Percentiles rank a stretch among this genome's conserved stretches.
Conservation (phyloP, 768 basidiomycete genomes). For the Suillus spraguei region DNA sequence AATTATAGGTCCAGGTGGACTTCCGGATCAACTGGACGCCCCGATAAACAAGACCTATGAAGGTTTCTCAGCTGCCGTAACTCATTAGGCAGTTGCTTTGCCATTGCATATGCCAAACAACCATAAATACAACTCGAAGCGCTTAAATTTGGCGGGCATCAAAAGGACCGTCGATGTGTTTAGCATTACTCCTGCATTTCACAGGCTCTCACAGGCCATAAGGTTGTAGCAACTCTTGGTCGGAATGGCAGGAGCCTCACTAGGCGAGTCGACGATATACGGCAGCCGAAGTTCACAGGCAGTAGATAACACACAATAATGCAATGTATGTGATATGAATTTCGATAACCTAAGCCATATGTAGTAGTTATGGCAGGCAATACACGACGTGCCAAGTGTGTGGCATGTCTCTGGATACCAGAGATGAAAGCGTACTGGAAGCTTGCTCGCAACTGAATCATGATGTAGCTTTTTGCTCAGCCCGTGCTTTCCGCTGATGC, state of each 20-base stretch:
- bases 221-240: slow-evolving; percentile 67
- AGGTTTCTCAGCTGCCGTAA: neutral
- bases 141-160: too few relatives aligned
- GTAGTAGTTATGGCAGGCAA: slow-evolving; percentile 19
- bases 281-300: slow-evolving; percentile 20
- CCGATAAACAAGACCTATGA: neutral
- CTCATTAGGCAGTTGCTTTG: neutral
- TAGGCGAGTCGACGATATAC: slow-evolving; percentile 29
- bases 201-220: slow-evolving; percentile 67
- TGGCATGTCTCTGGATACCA: slow-evolving; percentile 1
- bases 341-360: slow-evolving; percentile 22
- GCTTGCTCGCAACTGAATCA: slow-evolving; percentile 10
- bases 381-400: neutral
- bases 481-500: slow-evolving; percentile 64
- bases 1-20: neutral
- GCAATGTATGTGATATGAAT: slow-evolving; percentile 14
- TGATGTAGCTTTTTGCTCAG: slow-evolving; percentile 55
- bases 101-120: neutral
- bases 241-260: slow-evolving; percentile 34
- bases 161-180: slow-evolving; percentile 51
- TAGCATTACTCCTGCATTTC: neutral
- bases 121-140: slow-evolving; percentile 47
- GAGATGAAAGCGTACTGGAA: neutral
- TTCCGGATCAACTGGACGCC: slow-evolving; percentile 1
- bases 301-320: too few relatives aligned